Conservation (phyloP, 805 yeast genomes). For the Suhomyces faveliae region DNA sequence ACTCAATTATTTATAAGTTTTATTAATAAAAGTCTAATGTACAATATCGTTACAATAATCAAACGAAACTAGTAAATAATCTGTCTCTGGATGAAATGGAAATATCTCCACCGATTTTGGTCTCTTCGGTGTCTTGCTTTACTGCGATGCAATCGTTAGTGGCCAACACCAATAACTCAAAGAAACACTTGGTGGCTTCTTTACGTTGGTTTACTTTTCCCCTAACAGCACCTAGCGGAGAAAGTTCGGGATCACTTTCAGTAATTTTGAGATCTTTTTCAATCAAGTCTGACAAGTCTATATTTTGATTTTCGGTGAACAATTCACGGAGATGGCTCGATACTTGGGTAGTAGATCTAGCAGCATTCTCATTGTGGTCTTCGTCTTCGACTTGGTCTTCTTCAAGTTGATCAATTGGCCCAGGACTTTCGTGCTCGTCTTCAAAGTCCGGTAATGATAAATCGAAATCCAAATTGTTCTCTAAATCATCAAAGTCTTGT, state of each 20-base stretch:
- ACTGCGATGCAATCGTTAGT: constrained; percentile 68
- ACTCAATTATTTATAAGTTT: constrained; percentile 3
- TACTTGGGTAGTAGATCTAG: constrained; percentile 53
- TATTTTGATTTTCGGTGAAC: constrained; percentile 21
- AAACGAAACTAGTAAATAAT: constrained; percentile 25
- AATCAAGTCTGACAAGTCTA: constrained; percentile 40
- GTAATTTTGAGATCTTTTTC: constrained; percentile 29
- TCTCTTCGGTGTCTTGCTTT: constrained; percentile 45
- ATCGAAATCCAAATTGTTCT: constrained; percentile 24
- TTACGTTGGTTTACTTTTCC: constrained; percentile 40
- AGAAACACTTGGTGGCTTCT: constrained; percentile 73
- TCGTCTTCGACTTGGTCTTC: constrained; percentile 17
- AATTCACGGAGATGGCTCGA: constrained; percentile 46
- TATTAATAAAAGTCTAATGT: not conserved
- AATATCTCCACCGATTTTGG: constrained; percentile 56
- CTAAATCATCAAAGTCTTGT: constrained; percentile 14
- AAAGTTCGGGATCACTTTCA: constrained; percentile 10
- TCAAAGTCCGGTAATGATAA: constrained; percentile 26
- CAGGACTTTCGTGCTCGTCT: constrained; percentile 12
- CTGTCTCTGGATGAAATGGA: constrained; percentile 46
- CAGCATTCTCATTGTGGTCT: constrained; percentile 29
- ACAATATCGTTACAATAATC: not conserved
- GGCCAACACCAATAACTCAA: constrained; percentile 79
- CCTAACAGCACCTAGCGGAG: constrained; percentile 23
- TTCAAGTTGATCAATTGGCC: constrained; percentile 9